Conservation (phyloP, 495 filamentous ascomycete species). For the Podospora tetraspora region DNA sequence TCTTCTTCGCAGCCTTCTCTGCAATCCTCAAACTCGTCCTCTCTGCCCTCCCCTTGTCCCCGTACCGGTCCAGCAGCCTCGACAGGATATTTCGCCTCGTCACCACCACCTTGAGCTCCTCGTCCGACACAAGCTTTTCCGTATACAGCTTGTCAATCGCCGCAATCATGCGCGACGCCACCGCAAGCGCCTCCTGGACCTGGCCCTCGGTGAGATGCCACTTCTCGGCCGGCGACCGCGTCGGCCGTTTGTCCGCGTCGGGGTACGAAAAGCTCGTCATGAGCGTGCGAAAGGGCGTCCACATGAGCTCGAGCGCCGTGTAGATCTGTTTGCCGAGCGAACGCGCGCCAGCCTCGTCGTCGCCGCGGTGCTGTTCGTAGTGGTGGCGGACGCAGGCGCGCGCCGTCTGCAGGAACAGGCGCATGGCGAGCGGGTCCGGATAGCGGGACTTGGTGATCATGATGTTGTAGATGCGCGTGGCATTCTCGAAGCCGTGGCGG, state of each 20-base stretch:
- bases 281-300: slow-evolving; percentile 31
- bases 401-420: slow-evolving; percentile 37
- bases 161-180: slow-evolving; percentile 38
- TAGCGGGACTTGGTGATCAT: slow-evolving; percentile 44
- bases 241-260: neutral
- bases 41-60: neutral
- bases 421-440: slow-evolving; percentile 41
- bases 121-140: slow-evolving; percentile 20
- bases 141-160: slow-evolving; percentile 33
- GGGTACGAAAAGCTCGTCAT: slow-evolving; percentile 23
- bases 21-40: slow-evolving; percentile 15
- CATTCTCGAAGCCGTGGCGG: slow-evolving; percentile 50
- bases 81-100: slow-evolving; percentile 28
- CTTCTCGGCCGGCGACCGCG: slow-evolving; percentile 16
- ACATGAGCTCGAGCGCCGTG: slow-evolving; percentile 36
- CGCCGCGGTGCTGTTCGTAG: slow-evolving; percentile 6
- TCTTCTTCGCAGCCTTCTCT: slow-evolving; percentile 8
- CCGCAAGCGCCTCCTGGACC: slow-evolving; percentile 33
- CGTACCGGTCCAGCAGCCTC: slow-evolving; percentile 26
- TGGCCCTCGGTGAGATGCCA: slow-evolving; percentile 11
- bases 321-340: slow-evolving; percentile 33
- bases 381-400: slow-evolving; percentile 28
- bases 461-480: slow-evolving; percentile 50
- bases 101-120: slow-evolving; percentile 17
- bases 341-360: slow-evolving; percentile 16